Base-by-base conservation (phyloP, 2,329 filamentous ascomycete genomes). In the Tolypocladium guangdongense region DNA sequence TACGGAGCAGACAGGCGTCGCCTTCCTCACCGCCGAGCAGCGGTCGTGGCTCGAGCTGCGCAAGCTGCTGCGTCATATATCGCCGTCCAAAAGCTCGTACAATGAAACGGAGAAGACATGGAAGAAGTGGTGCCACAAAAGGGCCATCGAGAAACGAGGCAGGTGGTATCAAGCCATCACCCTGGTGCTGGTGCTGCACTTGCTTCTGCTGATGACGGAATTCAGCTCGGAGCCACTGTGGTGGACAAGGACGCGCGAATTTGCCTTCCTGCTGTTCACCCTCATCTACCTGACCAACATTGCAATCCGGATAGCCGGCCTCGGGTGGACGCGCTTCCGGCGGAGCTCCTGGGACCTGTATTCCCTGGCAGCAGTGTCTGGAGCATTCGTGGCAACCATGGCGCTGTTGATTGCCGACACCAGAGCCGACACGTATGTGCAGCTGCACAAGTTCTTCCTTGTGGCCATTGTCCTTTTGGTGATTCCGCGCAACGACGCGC, bases 1-100 rank as follows among this genome's bases (percentile, higher is more conserved):
- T 70, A 99, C 93, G 0, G 93, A 99, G 70, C 91, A 97, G 70
- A 99, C 93, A 0, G 93, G 93, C 1, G 93, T 99, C 45, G 93
- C 93, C 2, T 99, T 92, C 67, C 74, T 99, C 62, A 99, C 93
- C 1, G 87, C 91, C 0, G 93, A 99, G 63, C 93, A 99, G 67
- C 85, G 93, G 61, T 96, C 92, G 0, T 99, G 93, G 93, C 80
- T 99, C 16, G 93, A 99, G 68, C 71, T 99, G 60, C 82, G 93
- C 54, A 99, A 99, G 70, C 76, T 96, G 27, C 75, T 99, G 39
- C 82, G 89, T 51, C 93, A 97, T 66, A 90, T 99, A 12, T 92
- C 91, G 4, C 93, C 93, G 4, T 96, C 93, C 0, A 97, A 96
- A 68, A 86, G 89, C 58, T 92, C 92, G 2, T 88, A 91, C 51